Evolutionary conservation across 176 grass and related monocot species (phyloP).

Genomic region (Lolium rigidum): DNA sequence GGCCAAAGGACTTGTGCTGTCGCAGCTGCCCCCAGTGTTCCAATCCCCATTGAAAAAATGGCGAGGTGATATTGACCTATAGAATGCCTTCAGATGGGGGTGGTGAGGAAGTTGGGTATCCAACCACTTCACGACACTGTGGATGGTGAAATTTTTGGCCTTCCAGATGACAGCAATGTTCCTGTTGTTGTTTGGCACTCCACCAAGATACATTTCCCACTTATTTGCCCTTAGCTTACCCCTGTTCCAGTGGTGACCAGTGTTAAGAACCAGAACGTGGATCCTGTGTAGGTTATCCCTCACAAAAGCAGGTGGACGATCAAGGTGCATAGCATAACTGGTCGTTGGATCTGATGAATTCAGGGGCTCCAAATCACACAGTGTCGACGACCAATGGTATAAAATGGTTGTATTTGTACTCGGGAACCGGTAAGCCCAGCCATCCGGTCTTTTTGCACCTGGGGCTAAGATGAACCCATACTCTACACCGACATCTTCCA

Average conservation of each 20-base stretch:
- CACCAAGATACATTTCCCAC: constrained; percentile 85
- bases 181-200: constrained; percentile 63
- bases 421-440: constrained; percentile 84
- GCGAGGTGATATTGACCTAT: constrained; percentile 77
- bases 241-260: constrained; percentile 93
- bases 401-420: constrained; percentile 88
- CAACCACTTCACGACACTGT: constrained; percentile 76
- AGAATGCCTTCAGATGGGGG: constrained; percentile 70
- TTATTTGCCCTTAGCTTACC: constrained; percentile 82
- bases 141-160: constrained; percentile 84
- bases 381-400: constrained; percentile 85
- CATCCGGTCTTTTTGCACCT: constrained; percentile 72
- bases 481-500: constrained; percentile 66
- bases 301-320: constrained; percentile 70
- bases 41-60: constrained; percentile 92
- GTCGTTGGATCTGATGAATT: constrained; percentile 61
- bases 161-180: constrained; percentile 74
- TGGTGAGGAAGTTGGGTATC: constrained; percentile 66
- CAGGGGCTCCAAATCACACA: constrained; percentile 82
- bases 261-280: constrained; percentile 83
- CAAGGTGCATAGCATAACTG: constrained; percentile 90
- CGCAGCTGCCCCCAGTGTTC: constrained; percentile 74
- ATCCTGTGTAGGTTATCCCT: constrained; percentile 72
- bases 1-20: constrained; percentile 75
- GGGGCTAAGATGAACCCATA: constrained; percentile 62